Evolutionary conservation across 2,329 filamentous ascomycete genomes (phyloP), one percentile per base, ranked within the genome.

Genomic region (Colletotrichum sp.): DNA sequence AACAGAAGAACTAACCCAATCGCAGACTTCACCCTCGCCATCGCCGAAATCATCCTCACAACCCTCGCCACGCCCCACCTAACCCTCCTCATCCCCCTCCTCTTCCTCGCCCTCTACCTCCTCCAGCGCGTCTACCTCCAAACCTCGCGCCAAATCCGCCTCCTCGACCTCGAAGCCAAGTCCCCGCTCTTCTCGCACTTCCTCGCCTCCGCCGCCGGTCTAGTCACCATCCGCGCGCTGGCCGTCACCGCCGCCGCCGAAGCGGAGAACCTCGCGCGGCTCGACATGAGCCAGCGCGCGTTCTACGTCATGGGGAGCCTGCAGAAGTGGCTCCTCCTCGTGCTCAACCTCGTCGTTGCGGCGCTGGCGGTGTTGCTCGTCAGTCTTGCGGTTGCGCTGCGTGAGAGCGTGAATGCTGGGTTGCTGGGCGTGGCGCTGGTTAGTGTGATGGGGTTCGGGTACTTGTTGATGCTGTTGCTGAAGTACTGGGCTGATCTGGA

Each of bases 261-360:
- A 16, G 78, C 85, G 36, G 85, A 85, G 77, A 91, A 89, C 72
- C 80, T 87, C n/a, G 77, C 78, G 6, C 83, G 91, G 0, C 82
- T 93, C 2, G 89, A 92, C 76, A 82, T 81, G 9, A 91, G 90
- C 0, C 91, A 93, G 78, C 82, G 84, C 30, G 90, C 91, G 0
- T 91, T 89, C 71, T 93, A 93, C 78, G 83, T 91, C 1, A 84
- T 92, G 16, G 88, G 86, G 65, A 87, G 88, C 36, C 85, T 91
- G 9, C 91, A 93, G 79, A 85, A 88, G 36, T 93, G 91, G 91
- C 83, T 91, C 0, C 86, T 83, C 1, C 82, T 92, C 1, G 87
- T 89, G 0, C 79, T 91, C 3, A 87, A 90, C 72, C 79, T 91
- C 32, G 82, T 88, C 8, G 86, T 89, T 1, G 85, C 88, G 0